These are phyloP conservation scores for Tilletiopsis washingtonensis DNA, from an alignment of 1,284 basidiomycete species.

Conservation along the genomic window DNA sequence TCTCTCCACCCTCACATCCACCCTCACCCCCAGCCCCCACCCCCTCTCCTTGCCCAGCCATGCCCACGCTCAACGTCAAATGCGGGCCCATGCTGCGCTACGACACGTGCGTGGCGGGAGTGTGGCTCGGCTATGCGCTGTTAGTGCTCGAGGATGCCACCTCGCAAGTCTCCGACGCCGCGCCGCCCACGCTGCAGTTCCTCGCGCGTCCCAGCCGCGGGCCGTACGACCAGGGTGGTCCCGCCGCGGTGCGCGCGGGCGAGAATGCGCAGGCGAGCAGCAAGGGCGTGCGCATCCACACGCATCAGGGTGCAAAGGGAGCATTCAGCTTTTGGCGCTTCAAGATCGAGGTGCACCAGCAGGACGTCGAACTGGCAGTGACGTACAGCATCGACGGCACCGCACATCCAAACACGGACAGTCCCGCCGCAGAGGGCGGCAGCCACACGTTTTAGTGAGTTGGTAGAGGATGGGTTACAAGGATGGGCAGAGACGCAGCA, in stretches of 20 bases:
- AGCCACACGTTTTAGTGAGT: constrained; percentile 60
- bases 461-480: not conserved
- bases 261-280: not conserved
- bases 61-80: constrained; percentile 35
- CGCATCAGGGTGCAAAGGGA: constrained; percentile 62
- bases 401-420: constrained; percentile 22
- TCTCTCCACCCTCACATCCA: not conserved
- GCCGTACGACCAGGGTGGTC: not conserved
- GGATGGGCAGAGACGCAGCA: too few species aligned
- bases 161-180: constrained; percentile 49
- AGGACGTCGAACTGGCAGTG: constrained; percentile 65
- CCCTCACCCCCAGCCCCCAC: too few species aligned
- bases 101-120: constrained; percentile 71
- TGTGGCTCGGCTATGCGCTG: constrained; percentile 54
- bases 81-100: constrained; percentile 77
- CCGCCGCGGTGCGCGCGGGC: not conserved
- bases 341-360: constrained; percentile 72
- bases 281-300: constrained; percentile 55
- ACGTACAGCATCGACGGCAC: constrained; percentile 55
- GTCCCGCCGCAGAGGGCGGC: constrained; percentile 47
- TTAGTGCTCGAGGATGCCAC: constrained; percentile 60
- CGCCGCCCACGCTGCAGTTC: constrained; percentile 58
- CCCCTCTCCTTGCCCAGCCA: constrained; percentile 1
- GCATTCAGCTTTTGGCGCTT: constrained; percentile 93
- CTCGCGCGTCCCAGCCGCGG: constrained; percentile 53